Evolutionary conservation across 139 green algal species (phyloP).

Genomic region (Protoeuglena noctilucae): DNA sequence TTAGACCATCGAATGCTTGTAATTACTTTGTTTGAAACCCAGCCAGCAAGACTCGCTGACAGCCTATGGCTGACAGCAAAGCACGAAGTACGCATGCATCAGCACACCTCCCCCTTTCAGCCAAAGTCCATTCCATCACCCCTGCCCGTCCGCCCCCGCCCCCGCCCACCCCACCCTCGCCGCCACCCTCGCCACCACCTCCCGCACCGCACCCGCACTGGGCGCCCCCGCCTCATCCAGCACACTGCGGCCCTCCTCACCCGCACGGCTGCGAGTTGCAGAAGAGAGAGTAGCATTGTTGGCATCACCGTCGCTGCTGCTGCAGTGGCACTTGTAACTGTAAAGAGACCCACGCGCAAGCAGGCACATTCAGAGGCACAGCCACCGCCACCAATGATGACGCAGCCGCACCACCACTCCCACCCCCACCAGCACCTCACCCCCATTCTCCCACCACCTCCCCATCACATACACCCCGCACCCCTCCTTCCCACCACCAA

Average conservation of each 20-base stretch:
- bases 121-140: too few relatives aligned
- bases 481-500: background rate
- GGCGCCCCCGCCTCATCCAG: background rate
- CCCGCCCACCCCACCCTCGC: background rate
- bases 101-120: too few relatives aligned
- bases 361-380: background rate
- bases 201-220: background rate
- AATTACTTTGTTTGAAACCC: too few relatives aligned
- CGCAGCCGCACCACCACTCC: background rate
- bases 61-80: too few relatives aligned
- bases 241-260: slow-evolving; percentile 45
- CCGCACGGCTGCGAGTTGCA: slow-evolving; percentile 34
- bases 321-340: too few relatives aligned
- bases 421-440: too few relatives aligned
- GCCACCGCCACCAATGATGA: background rate
- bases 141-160: too few relatives aligned
- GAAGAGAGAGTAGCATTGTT: background rate
- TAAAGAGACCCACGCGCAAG: background rate
- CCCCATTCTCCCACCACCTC: background rate
- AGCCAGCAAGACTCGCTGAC: too few relatives aligned
- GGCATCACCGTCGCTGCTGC: too few relatives aligned
- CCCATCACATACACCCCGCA: background rate
- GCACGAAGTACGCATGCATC: too few relatives aligned
- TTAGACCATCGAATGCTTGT: too few relatives aligned
- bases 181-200: background rate